Conservation (phyloP, 345 rosid species). For the Pseudoturritis turrita region DNA sequence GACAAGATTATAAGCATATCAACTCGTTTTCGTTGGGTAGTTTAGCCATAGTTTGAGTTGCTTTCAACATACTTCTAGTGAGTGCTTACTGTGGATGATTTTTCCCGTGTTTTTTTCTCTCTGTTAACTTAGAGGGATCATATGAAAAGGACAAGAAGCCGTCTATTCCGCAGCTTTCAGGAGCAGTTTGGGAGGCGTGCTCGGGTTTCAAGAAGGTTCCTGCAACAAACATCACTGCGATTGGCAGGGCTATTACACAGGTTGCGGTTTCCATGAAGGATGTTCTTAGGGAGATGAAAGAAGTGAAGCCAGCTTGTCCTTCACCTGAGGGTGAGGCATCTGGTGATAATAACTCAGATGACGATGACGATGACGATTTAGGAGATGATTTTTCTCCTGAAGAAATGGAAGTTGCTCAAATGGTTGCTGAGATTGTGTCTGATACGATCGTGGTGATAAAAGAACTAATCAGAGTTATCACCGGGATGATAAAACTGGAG, state of each 20-base stretch:
- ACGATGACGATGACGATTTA: slow-evolving; percentile 49
- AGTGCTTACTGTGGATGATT: background rate
- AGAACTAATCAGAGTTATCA: slow-evolving; percentile 74
- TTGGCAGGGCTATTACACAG: slow-evolving; percentile 80
- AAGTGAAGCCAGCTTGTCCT: slow-evolving; percentile 60
- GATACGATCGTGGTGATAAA: slow-evolving; percentile 50
- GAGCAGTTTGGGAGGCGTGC: slow-evolving; percentile 90
- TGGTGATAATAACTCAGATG: slow-evolving; percentile 32
- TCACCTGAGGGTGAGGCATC: slow-evolving; percentile 33
- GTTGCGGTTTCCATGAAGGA: slow-evolving; percentile 87
- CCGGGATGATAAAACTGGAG: slow-evolving; percentile 67
- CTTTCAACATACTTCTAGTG: background rate
- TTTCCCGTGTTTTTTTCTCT: background rate
- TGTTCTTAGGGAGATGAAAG: slow-evolving; percentile 94
- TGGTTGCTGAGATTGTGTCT: slow-evolving; percentile 53
- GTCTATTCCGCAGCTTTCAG: slow-evolving; percentile 56
- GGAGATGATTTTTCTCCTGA: slow-evolving; percentile 73
- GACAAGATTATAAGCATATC: background rate
- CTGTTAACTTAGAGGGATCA: slow-evolving; percentile 43
- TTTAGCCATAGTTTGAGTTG: background rate
- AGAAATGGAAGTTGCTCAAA: slow-evolving; percentile 79
- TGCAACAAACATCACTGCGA: slow-evolving; percentile 62
- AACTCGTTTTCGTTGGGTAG: background rate
- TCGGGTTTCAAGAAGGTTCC: slow-evolving; percentile 77
- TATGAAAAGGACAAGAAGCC: slow-evolving; percentile 39